These are phyloP conservation scores for Geopyxis carbonaria DNA, from an alignment of 495 filamentous ascomycete genomes.

Conservation along the genomic window DNA sequence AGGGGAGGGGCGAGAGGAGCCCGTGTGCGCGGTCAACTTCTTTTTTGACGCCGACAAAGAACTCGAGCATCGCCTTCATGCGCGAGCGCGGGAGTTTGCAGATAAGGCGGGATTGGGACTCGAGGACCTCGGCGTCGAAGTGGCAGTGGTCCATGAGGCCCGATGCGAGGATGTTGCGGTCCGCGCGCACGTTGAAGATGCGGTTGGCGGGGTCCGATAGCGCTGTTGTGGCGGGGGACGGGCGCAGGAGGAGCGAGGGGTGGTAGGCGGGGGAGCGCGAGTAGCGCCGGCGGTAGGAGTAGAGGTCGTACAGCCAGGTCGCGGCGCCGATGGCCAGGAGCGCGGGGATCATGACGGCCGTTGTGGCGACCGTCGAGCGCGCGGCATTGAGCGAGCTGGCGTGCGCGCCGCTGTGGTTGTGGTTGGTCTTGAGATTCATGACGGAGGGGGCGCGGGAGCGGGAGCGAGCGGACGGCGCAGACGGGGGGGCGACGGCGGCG, in stretches of 20 bases:
- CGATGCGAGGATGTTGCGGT: slow-evolving; percentile 4
- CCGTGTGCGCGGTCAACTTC: background rate
- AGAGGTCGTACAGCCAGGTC: background rate
- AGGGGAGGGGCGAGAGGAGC: background rate
- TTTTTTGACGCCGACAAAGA: slow-evolving; percentile 1
- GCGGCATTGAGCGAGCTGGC: no score
- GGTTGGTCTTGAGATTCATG: no score
- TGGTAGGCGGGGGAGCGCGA: background rate
- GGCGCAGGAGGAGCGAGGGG: slow-evolving; percentile 1
- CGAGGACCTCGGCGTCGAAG: slow-evolving; percentile 4
- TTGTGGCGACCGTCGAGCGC: background rate
- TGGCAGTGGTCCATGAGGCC: slow-evolving; percentile 2
- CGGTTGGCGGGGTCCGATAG: slow-evolving; percentile 4
- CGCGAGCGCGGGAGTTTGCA: background rate
- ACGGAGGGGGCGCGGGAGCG: no score
- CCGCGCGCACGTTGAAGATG: slow-evolving; percentile 5
- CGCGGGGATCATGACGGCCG: background rate
- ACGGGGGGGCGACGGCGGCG: no score
- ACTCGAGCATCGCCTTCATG: slow-evolving; percentile 3
- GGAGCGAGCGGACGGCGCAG: no score
- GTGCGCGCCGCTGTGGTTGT: no score
- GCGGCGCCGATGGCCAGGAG: slow-evolving; percentile 2
- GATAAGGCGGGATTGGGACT: background rate
- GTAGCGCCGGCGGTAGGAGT: slow-evolving; percentile 1
- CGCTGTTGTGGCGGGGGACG: background rate